Evolutionary conservation across 768 basidiomycete genomes (phyloP).

Genomic region (Collybia sp.): DNA sequence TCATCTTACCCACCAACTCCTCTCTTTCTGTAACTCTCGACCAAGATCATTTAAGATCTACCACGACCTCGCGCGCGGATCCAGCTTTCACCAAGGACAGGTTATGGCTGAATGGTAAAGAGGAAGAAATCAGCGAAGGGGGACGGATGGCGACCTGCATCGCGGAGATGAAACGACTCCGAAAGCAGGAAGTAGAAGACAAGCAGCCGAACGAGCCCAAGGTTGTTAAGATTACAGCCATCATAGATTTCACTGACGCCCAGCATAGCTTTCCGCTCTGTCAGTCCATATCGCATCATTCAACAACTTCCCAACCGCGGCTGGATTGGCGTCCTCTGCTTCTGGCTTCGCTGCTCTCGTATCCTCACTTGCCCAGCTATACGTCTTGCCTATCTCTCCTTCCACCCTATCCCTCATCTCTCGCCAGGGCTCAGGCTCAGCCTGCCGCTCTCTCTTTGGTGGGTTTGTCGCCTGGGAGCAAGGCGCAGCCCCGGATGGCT

Average conservation of each 20-base stretch:
- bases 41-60: slow-evolving; percentile 92
- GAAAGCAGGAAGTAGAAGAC: slow-evolving; percentile 69
- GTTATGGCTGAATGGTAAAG: slow-evolving; percentile 93
- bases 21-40: slow-evolving; percentile 97
- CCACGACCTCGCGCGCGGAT: slow-evolving; percentile 88
- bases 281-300: slow-evolving; percentile 86
- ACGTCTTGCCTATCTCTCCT: slow-evolving; percentile 70
- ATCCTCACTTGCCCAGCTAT: slow-evolving; percentile 83
- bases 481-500: slow-evolving; percentile 62
- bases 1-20: slow-evolving; percentile 96
- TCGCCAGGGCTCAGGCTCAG: slow-evolving; percentile 96
- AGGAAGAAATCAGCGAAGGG: slow-evolving; percentile 81
- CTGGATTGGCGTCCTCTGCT: slow-evolving; percentile 95
- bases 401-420: slow-evolving; percentile 90
- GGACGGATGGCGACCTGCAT: slow-evolving; percentile 86
- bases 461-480: slow-evolving; percentile 96
- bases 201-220: slow-evolving; percentile 59
- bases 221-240: slow-evolving; percentile 32
- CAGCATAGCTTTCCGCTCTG: slow-evolving; percentile 57
- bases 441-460: slow-evolving; percentile 95
- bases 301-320: slow-evolving; percentile 99
- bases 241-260: slow-evolving; percentile 5
- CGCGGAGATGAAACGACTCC: slow-evolving; percentile 73
- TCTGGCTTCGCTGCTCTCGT: slow-evolving; percentile 96
- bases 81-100: slow-evolving; percentile 67